Percentiles rank a stretch among this genome's conserved stretches.
These are phyloP conservation scores for Lathyrus oleraceus DNA, from an alignment of 306 rosid species.

Conservation along the genomic window DNA sequence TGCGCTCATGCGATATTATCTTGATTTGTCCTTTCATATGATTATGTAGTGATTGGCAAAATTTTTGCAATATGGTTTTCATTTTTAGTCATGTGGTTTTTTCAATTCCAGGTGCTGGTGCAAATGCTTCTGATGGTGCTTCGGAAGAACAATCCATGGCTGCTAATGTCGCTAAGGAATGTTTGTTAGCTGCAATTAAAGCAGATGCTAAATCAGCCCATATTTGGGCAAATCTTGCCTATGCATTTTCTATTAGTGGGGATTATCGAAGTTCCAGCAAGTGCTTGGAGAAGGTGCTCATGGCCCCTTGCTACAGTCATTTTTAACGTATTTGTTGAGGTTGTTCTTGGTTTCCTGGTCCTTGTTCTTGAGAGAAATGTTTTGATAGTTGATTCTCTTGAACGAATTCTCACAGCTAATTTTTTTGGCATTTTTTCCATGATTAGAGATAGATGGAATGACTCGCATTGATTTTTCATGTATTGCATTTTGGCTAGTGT, in stretches of 20 bases:
- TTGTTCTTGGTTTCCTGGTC: conserved; percentile 54
- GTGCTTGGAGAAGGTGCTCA: conserved; percentile 96
- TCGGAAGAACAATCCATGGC: conserved; percentile 58
- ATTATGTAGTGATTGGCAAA: conserved; percentile 27
- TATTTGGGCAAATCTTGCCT: conserved; percentile 88
- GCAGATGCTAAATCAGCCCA: conserved; percentile 89
- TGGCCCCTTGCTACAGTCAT: conserved; percentile 56
- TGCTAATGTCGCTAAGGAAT: conserved; percentile 81
- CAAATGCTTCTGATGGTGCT: conserved; percentile 70
- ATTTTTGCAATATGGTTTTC: conserved; percentile 21
- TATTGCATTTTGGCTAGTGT: conserved; percentile 19
- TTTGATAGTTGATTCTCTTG: conserved; percentile 28
- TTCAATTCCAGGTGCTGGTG: conserved; percentile 79
- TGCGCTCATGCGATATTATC: conserved; percentile 11
- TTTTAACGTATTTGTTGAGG: conserved; percentile 50
- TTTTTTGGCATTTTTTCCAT: conserved; percentile 3
- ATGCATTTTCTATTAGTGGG: conserved; percentile 69
- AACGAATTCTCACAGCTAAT: not conserved
- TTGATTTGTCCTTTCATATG: conserved; percentile 24
- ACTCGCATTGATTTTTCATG: not conserved
- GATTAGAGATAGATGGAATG: conserved; percentile 18
- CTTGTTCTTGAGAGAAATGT: conserved; percentile 38
- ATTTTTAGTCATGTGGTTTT: conserved; percentile 5
- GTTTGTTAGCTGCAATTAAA: conserved; percentile 79
- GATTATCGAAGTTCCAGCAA: conserved; percentile 91